Evolutionary conservation across 1,284 basidiomycete genomes (phyloP).

Genomic region (Singerocomus inundabilis): DNA sequence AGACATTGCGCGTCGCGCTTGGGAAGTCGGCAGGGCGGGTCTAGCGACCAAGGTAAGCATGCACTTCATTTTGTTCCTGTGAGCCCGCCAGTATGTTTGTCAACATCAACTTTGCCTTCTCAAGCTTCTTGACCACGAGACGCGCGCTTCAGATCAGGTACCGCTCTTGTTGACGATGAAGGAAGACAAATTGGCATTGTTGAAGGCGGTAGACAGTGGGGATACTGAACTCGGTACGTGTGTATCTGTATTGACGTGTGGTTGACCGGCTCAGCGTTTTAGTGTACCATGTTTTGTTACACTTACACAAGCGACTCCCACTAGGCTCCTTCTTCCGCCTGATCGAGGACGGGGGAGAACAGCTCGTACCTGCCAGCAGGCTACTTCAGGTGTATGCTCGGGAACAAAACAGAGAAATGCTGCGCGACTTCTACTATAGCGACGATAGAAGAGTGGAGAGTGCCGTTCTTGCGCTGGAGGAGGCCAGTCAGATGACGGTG

Average conservation of each 20-base stretch:
- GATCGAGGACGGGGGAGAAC: slow-evolving; percentile 83
- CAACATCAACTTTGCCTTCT: slow-evolving; percentile 1
- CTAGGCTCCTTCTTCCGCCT: slow-evolving; percentile 94
- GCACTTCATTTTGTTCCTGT: not conserved
- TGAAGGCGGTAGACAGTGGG: slow-evolving; percentile 91
- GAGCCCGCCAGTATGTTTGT: not conserved
- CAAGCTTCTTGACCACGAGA: slow-evolving; percentile 90
- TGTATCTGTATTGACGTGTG: not conserved
- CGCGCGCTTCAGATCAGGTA: slow-evolving; percentile 89
- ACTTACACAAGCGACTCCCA: slow-evolving; percentile 78
- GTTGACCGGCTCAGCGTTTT: slow-evolving; percentile 1
- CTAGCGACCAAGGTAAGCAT: slow-evolving; percentile 81
- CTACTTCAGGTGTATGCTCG: slow-evolving; percentile 87
- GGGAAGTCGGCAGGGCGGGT: slow-evolving; percentile 84
- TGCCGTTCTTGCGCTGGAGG: slow-evolving; percentile 82
- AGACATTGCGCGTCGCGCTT: slow-evolving; percentile 91
- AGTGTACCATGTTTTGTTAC: slow-evolving; percentile 91
- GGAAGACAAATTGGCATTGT: slow-evolving; percentile 84
- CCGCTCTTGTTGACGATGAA: slow-evolving; percentile 93
- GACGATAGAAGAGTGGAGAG: slow-evolving; percentile 94
- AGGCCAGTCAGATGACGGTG: slow-evolving; percentile 66
- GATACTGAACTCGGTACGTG: slow-evolving; percentile 88
- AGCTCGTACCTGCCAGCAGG: slow-evolving; percentile 69
- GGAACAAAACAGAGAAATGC: slow-evolving; percentile 87
- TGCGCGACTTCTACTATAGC: slow-evolving; percentile 97